phyloP scores from a whole-genome alignment of 306 rosid species.

The Quercus agrifolia region DNA sequence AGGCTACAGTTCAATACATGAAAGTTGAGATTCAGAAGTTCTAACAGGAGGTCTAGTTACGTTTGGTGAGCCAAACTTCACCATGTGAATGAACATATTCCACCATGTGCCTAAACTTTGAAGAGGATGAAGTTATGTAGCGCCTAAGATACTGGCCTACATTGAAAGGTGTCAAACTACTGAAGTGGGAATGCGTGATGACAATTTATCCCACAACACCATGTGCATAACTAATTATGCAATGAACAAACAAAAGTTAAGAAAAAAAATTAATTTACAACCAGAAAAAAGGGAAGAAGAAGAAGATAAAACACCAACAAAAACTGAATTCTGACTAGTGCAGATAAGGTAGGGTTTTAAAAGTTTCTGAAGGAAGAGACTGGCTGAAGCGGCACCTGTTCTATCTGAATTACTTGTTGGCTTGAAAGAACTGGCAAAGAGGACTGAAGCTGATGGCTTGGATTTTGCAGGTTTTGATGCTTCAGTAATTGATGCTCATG shows the following conservation, averaged over 20 bases:
- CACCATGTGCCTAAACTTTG: background rate
- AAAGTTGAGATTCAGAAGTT: background rate
- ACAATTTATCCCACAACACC: background rate
- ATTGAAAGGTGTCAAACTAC: background rate
- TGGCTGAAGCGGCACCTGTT: constrained; percentile 38
- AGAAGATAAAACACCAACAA: background rate
- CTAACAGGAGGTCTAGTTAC: background rate
- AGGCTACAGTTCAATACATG: background rate
- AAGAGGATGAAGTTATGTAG: background rate
- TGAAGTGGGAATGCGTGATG: background rate
- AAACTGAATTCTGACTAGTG: constrained; percentile 10
- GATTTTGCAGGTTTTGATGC: constrained; percentile 43
- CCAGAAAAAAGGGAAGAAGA: background rate
- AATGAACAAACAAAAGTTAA: background rate
- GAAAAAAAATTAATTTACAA: background rate
- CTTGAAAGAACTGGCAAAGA: constrained; percentile 34
- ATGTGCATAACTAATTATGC: background rate
- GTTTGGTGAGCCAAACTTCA: background rate
- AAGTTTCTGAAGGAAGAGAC: constrained; percentile 23
- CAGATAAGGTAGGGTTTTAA: constrained; percentile 26
- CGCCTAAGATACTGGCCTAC: background rate
- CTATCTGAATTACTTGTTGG: constrained; percentile 34
- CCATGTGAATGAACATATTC: background rate
- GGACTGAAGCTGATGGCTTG: constrained; percentile 30
- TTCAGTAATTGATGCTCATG: constrained; percentile 54